A percentile compares a stretch with the other conserved stretches of the same genome.
phyloP scores from a whole-genome alignment of 441 rosid species.

The Corymbia citriodora region DNA sequence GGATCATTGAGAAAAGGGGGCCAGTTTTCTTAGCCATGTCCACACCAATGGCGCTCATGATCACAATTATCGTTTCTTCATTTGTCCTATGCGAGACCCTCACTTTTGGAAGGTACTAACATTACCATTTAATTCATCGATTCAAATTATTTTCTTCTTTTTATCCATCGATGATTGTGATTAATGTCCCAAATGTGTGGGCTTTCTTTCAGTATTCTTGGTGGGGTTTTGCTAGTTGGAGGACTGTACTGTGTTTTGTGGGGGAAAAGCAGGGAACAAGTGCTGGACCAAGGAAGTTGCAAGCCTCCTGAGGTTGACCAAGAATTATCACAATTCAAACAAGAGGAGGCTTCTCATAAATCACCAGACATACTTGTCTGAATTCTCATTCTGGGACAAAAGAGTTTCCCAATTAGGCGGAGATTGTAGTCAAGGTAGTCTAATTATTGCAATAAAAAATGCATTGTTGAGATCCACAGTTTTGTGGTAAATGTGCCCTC shows the following conservation, averaged over 20 bases:
- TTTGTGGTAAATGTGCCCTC: neutral
- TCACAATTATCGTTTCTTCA: slow-evolving; percentile 58
- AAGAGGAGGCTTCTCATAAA: neutral
- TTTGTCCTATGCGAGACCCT: slow-evolving; percentile 55
- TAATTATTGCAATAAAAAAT: neutral
- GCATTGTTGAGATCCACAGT: neutral
- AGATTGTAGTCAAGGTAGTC: neutral
- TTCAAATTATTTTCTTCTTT: neutral
- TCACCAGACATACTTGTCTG: neutral
- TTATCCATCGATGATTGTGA: neutral
- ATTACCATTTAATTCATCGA: neutral
- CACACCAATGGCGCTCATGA: slow-evolving; percentile 63
- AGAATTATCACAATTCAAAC: slow-evolving; percentile 34
- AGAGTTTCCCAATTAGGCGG: neutral
- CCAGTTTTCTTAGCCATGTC: slow-evolving; percentile 92
- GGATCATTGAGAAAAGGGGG: slow-evolving; percentile 85
- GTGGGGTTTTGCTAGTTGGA: slow-evolving; percentile 58
- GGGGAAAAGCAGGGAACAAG: slow-evolving; percentile 71
- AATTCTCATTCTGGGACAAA: neutral
- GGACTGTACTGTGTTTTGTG: slow-evolving; percentile 84
- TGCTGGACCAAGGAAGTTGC: slow-evolving; percentile 9
- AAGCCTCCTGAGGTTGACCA: slow-evolving; percentile 18
- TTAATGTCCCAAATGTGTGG: neutral
- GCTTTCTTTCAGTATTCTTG: slow-evolving; percentile 37
- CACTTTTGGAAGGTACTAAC: slow-evolving; percentile 62